These are phyloP conservation scores for Exophiala alcalophila DNA, from an alignment of 2,329 filamentous ascomycete species.

Conservation along the genomic window DNA sequence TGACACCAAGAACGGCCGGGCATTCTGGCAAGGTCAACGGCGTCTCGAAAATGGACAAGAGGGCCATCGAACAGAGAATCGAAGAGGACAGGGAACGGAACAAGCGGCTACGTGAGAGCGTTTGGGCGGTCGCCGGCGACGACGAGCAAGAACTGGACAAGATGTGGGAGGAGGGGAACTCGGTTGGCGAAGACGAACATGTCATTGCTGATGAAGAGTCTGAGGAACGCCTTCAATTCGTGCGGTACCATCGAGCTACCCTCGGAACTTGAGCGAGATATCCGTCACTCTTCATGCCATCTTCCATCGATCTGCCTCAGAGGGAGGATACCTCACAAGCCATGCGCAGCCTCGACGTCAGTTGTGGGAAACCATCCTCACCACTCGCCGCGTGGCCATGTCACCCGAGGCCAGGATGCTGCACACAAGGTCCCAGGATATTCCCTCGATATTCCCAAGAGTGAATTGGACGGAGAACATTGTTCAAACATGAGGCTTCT, in stretches of 20 bases:
- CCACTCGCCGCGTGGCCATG: too few relatives aligned
- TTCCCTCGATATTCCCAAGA: slow-evolving; percentile 19
- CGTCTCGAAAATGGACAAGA: slow-evolving; percentile 65
- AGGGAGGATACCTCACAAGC: too few relatives aligned
- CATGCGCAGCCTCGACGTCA: too few relatives aligned
- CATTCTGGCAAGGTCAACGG: slow-evolving; percentile 36
- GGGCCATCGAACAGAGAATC: slow-evolving; percentile 90
- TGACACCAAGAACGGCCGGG: slow-evolving; percentile 23
- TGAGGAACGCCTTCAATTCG: slow-evolving; percentile 48
- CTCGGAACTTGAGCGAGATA: slow-evolving; percentile 23
- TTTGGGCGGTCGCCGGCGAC: slow-evolving; percentile 77
- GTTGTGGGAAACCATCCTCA: too few relatives aligned
- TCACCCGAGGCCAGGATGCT: too few relatives aligned
- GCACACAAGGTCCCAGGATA: too few relatives aligned
- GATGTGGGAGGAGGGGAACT: slow-evolving; percentile 83
- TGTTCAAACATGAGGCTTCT: slow-evolving; percentile 18
- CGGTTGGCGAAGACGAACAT: slow-evolving; percentile 83
- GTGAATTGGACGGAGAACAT: not conserved
- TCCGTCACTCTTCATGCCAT: too few relatives aligned
- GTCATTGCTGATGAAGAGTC: slow-evolving; percentile 72
- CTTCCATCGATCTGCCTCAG: too few relatives aligned
- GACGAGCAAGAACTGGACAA: slow-evolving; percentile 70
- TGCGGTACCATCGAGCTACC: slow-evolving; percentile 25
- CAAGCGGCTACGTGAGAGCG: slow-evolving; percentile 84
- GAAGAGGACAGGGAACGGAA: slow-evolving; percentile 95